Conservation (phyloP, 306 rosid species). For the Sicyos baderoa region DNA sequence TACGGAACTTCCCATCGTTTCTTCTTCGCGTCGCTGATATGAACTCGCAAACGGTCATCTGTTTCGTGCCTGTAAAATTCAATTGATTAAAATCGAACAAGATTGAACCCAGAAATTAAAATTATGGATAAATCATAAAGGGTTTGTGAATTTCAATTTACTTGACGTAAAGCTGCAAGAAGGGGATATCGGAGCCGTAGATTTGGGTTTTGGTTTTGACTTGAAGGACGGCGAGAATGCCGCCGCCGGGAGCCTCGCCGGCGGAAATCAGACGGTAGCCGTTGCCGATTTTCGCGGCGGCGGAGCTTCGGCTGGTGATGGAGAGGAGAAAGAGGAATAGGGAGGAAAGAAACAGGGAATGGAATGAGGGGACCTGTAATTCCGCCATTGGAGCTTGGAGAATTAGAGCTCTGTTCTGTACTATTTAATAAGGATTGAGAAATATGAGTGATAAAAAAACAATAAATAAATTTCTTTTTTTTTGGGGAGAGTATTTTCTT, state of each 20-base stretch:
- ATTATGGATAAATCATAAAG: background rate
- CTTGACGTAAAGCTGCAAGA: slow-evolving; percentile 69
- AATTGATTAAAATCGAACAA: background rate
- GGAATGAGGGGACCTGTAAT: background rate
- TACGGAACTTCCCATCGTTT: slow-evolving; percentile 94
- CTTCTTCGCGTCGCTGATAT: slow-evolving; percentile 63
- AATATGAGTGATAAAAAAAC: background rate
- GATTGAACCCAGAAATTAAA: background rate
- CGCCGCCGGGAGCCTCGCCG: slow-evolving; percentile 55
- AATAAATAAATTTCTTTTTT: background rate
- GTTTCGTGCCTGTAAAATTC: slow-evolving; percentile 54
- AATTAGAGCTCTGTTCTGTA: background rate
- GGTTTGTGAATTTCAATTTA: slow-evolving; percentile 20
- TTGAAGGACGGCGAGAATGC: slow-evolving; percentile 57
- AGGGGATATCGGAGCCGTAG: slow-evolving; percentile 75
- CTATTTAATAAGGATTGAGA: background rate
- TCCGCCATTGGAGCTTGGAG: slow-evolving; percentile 17
- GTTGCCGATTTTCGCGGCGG: slow-evolving; percentile 48
- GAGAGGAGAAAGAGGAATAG: slow-evolving; percentile 33
- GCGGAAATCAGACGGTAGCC: slow-evolving; percentile 78
- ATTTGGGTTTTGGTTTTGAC: slow-evolving; percentile 37
- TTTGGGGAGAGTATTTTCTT: background rate
- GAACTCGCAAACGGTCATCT: slow-evolving; percentile 65
- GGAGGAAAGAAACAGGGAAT: slow-evolving; percentile 13
- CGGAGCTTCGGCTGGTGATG: slow-evolving; percentile 20